Evolutionary conservation across 2,329 filamentous ascomycete species (phyloP).

Genomic region (Hypoxylon sp.): DNA sequence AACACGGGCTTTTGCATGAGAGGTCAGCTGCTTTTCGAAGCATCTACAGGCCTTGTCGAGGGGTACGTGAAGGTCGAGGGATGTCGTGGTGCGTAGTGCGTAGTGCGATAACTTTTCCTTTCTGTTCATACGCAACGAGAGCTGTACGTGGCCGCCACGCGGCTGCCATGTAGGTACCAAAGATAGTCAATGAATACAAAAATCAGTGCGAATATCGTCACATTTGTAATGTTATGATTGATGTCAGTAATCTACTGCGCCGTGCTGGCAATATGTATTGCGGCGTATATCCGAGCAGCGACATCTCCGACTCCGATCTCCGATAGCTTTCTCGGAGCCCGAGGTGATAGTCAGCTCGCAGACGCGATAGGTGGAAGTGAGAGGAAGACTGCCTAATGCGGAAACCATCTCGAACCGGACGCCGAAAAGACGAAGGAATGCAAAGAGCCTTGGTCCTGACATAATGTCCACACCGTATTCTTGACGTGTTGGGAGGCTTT

Average conservation of each 20-base stretch:
- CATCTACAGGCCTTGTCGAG: background rate
- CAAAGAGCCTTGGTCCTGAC: background rate
- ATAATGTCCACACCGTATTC: constrained; percentile 4
- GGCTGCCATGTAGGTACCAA: background rate
- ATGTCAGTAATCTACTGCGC: background rate
- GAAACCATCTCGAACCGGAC: constrained; percentile 14
- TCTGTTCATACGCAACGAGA: background rate
- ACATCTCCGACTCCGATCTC: too few species aligned
- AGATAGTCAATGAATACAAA: constrained; percentile 7
- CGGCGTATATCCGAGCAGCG: too few species aligned
- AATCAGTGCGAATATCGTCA: background rate
- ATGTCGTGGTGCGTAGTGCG: background rate
- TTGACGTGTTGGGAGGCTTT: background rate
- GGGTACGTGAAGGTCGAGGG: background rate
- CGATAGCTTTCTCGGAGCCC: background rate
- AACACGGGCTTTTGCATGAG: constrained; percentile 19
- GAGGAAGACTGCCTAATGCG: constrained; percentile 33
- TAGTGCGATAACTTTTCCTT: constrained; percentile 6
- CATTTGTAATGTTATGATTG: background rate
- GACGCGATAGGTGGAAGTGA: constrained; percentile 25
- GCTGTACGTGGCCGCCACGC: constrained; percentile 14
- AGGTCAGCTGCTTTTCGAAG: background rate
- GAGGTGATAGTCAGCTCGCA: background rate
- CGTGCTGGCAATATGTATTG: background rate
- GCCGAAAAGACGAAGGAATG: background rate